These are phyloP conservation scores for Mrakiaceae sp. DNA, from an alignment of 1,284 basidiomycete species.

Conservation along the genomic window DNA sequence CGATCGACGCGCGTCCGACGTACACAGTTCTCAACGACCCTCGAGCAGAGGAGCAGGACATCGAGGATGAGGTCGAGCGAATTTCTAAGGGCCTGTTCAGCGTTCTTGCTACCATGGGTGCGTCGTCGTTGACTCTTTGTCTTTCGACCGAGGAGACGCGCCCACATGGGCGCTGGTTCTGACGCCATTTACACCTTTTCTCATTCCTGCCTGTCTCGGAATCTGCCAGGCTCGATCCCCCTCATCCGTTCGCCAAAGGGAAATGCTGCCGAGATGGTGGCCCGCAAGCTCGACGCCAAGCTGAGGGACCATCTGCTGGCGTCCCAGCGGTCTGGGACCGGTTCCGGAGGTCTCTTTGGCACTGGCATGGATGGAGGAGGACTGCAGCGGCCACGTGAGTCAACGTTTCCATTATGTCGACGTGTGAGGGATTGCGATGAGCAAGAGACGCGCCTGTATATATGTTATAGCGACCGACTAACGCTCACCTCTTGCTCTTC, in stretches of 20 bases:
- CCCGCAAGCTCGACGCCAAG: conserved; percentile 85
- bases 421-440: neutral
- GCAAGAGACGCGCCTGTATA: neutral
- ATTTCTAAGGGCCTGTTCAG: conserved; percentile 86
- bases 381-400: conserved; percentile 68
- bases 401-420: neutral
- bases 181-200: neutral
- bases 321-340: conserved; percentile 49
- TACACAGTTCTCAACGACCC: conserved; percentile 92
- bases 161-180: neutral
- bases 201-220: too few species aligned
- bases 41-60: conserved; percentile 73
- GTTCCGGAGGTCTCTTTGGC: conserved; percentile 48
- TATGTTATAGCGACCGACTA: conserved; percentile 11
- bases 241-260: conserved; percentile 90
- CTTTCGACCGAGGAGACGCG: neutral
- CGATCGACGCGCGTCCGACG: conserved; percentile 34
- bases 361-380: conserved; percentile 35
- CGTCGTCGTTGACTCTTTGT: conserved; percentile 21
- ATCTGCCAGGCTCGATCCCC: conserved; percentile 64
- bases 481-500: conserved; percentile 5
- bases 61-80: conserved; percentile 87
- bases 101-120: conserved; percentile 82
- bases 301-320: conserved; percentile 84
- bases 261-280: conserved; percentile 97